phyloP scores from a whole-genome alignment of 169 alveolate genomes.

The Eimeria praecox region DNA sequence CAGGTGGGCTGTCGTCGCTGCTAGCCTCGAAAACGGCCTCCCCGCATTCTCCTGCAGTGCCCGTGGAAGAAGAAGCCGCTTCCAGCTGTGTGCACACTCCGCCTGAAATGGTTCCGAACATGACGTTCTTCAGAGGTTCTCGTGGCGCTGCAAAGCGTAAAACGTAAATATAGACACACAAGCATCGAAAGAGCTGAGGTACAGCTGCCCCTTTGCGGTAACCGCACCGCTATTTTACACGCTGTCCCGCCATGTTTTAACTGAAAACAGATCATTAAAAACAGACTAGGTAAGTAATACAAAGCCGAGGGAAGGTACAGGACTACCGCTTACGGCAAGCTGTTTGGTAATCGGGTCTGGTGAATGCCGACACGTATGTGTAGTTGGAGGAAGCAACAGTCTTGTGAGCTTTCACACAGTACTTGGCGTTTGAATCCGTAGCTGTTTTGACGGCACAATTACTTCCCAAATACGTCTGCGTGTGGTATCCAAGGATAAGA shows the following conservation, averaged over 20 bases:
- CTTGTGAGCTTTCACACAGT: constrained; percentile 81
- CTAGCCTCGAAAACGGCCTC: constrained; percentile 70
- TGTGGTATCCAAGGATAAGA: constrained; percentile 81
- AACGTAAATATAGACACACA: background rate
- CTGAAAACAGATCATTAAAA: background rate
- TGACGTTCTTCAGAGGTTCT: constrained; percentile 73
- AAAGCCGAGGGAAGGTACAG: background rate
- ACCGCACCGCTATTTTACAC: background rate
- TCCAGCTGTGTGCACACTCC: constrained; percentile 60
- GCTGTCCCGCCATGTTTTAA: background rate
- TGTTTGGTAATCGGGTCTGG: constrained; percentile 83
- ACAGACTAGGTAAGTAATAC: too few relatives aligned
- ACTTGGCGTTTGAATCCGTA: constrained; percentile 19
- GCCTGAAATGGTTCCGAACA: constrained; percentile 45
- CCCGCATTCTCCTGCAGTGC: constrained; percentile 76
- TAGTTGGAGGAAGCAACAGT: constrained; percentile 56
- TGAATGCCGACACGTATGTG: constrained; percentile 78
- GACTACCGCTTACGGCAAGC: constrained; percentile 81
- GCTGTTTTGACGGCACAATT: constrained; percentile 61
- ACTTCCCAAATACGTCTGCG: constrained; percentile 46
- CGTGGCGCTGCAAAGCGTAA: constrained; percentile 64
- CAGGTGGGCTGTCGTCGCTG: constrained; percentile 62
- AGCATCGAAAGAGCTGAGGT: background rate
- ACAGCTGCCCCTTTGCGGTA: background rate
- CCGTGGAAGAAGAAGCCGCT: background rate